A percentile compares a stretch with the other conserved stretches of the same genome.
phyloP scores from a whole-genome alignment of 2,329 filamentous ascomycete genomes.

The Cladophialophora chaetospira region DNA sequence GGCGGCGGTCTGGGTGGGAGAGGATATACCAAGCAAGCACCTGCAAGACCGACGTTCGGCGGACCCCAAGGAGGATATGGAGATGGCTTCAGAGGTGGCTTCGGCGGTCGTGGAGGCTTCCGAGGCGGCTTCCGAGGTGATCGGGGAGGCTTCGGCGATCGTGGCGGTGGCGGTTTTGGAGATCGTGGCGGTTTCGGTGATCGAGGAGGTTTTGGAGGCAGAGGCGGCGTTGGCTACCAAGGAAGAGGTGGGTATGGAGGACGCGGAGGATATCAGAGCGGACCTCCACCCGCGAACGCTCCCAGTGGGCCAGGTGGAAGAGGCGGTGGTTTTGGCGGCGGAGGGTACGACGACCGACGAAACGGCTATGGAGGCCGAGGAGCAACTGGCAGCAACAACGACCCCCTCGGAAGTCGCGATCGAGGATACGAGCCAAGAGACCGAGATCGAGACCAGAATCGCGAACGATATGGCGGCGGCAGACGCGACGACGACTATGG shows the following conservation, averaged over 20 bases:
- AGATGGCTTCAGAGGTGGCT: conserved; percentile 57
- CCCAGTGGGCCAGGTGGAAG: conserved; percentile 51
- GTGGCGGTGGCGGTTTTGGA: too few species aligned
- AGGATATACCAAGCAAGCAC: conserved; percentile 82
- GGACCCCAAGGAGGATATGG: conserved; percentile 60
- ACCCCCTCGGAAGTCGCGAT: conserved; percentile 73
- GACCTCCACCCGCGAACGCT: conserved; percentile 52
- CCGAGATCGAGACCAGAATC: conserved; percentile 39
- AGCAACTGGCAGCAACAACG: conserved; percentile 76
- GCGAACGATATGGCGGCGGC: conserved; percentile 45
- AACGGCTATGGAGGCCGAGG: conserved; percentile 60
- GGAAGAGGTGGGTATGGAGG: conserved; percentile 57
- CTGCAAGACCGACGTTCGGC: conserved; percentile 69
- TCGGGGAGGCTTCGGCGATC: too few species aligned
- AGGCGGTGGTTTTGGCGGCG: conserved; percentile 56
- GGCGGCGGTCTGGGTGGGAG: conserved; percentile 91
- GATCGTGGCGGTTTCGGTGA: conserved; percentile 43
- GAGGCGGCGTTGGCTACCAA: conserved; percentile 59
- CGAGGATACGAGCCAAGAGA: conserved; percentile 54
- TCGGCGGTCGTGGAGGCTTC: conserved; percentile 49
- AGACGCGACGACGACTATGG: conserved; percentile 52
- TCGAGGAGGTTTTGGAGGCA: conserved; percentile 42
- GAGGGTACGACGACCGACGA: conserved; percentile 45
- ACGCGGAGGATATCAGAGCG: conserved; percentile 35
- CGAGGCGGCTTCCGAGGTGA: conserved; percentile 41